Conservation (phyloP, 441 rosid genomes). For the Euphorbia schlechtendalii region DNA sequence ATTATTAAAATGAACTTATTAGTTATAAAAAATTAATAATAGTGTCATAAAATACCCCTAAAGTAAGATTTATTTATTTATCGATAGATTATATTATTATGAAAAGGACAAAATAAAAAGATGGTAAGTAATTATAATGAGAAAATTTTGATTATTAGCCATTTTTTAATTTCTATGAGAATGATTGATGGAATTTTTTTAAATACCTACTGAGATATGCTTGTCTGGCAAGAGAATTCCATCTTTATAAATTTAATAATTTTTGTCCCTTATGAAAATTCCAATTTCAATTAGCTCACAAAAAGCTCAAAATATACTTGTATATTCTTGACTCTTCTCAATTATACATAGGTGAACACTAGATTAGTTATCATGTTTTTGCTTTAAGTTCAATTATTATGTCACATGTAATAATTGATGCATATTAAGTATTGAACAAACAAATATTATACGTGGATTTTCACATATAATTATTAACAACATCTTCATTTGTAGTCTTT, state of each 20-base stretch:
- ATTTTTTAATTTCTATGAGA: constrained; percentile 13
- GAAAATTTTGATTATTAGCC: constrained; percentile 11
- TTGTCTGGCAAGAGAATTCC: constrained; percentile 20
- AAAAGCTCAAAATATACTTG: neutral
- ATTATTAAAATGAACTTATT: too few relatives aligned
- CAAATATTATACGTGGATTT: too few relatives aligned
- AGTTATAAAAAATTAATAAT: too few relatives aligned
- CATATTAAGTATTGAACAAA: too few relatives aligned
- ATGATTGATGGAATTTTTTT: constrained; percentile 35
- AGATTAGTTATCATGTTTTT: neutral
- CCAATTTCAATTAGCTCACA: neutral
- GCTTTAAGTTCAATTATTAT: neutral
- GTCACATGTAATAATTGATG: neutral
- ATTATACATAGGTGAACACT: neutral
- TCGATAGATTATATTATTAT: too few relatives aligned
- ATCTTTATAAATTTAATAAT: neutral
- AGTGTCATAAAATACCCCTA: too few relatives aligned
- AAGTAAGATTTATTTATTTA: neutral
- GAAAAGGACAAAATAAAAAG: constrained; percentile 16
- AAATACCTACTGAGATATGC: constrained; percentile 32
- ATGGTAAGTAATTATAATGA: constrained; percentile 6
- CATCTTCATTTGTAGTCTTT: too few relatives aligned
- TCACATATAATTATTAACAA: too few relatives aligned
- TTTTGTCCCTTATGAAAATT: constrained; percentile 6
- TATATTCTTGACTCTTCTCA: neutral